Evolutionary conservation across 371 early-diverging fungal species (phyloP), one percentile per base, ranked within the genome.

Genomic region (Dichotomocladium elegans): DNA sequence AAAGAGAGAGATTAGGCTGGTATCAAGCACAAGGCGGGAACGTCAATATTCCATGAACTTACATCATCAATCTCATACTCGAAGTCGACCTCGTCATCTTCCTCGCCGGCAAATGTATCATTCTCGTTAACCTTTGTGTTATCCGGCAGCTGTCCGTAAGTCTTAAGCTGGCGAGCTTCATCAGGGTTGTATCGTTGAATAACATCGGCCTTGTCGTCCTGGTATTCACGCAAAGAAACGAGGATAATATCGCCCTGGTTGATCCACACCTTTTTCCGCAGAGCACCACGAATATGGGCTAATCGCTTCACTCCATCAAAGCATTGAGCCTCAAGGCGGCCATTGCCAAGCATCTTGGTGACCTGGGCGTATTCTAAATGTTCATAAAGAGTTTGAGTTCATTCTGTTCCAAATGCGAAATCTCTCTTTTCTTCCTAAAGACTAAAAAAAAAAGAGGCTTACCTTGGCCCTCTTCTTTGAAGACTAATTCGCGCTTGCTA

Each of bases 91-190:
- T 89, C 93, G 42, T 89, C 88, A 43, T 89, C 88, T 41, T 84
- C 87, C 54, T 83, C 85, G 44, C 72, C 79, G 61, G 79, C 86
- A 64, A 80, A 85, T 42, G 80, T 81, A 51, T 87, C 87, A 27
- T 83, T 83, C 68, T 91, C 92, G 54, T 89, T 89, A 55, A 88
- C 85, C 74, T 87, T 86, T 63, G 89, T 82, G 66, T 80, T 89
- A 59, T 98, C 99, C n/a, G 99, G 96, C 61, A 99, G 81, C 78
- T 99, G 95, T 51, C 97, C 97, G 58, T 93, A 91, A 34, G 92
- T 80, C 74, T 94, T 96, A 60, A 99, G 79, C 67, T 88, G 82
- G 63, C 96, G 85, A n/a, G 98, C 98, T 83, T 99, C 99, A 55
- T 97, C 96, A 50, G 96, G 89, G 52, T 86, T 93, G 75, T 99